Evolutionary conservation across 345 rosid genomes (phyloP).

Genomic region (Eucalyptus erythrocorys): DNA sequence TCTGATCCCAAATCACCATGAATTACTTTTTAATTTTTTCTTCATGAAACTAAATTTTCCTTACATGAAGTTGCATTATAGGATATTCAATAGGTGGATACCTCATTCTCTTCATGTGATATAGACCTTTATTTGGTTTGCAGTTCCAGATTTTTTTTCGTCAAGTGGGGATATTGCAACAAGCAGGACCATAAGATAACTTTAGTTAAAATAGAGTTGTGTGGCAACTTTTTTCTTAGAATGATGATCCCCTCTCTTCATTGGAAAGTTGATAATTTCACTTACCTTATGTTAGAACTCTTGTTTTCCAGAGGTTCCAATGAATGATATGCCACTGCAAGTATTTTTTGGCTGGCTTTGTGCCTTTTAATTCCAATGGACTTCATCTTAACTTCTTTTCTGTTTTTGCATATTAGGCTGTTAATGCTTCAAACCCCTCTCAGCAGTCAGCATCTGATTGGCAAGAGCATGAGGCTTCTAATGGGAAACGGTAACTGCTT

Average conservation of each 20-base stretch:
- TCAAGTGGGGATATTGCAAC: neutral
- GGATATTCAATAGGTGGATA: neutral
- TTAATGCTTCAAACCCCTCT: constrained; percentile 3
- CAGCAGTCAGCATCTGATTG: constrained; percentile 71
- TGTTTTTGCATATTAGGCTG: constrained; percentile 12
- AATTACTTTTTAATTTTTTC: neutral
- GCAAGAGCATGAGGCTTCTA: constrained; percentile 88
- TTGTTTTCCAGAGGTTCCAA: neutral
- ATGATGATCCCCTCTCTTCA: neutral
- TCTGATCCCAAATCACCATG: neutral
- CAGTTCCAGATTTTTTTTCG: neutral
- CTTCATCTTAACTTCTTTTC: neutral
- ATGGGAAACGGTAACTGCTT: constrained; percentile 65
- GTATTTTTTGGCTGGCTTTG: neutral
- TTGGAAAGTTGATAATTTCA: neutral
- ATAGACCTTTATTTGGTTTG: neutral
- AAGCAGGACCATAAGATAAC: neutral
- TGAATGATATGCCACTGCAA: neutral
- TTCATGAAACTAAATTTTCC: neutral
- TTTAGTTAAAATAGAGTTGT: neutral
- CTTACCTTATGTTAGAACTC: neutral
- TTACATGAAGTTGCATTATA: neutral
- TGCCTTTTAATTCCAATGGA: neutral
- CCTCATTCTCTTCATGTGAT: neutral
- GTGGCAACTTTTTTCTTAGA: neutral